Evolutionary conservation across 148 eudicot genomes (phyloP).

Genomic region (Talinum fruticosum): DNA sequence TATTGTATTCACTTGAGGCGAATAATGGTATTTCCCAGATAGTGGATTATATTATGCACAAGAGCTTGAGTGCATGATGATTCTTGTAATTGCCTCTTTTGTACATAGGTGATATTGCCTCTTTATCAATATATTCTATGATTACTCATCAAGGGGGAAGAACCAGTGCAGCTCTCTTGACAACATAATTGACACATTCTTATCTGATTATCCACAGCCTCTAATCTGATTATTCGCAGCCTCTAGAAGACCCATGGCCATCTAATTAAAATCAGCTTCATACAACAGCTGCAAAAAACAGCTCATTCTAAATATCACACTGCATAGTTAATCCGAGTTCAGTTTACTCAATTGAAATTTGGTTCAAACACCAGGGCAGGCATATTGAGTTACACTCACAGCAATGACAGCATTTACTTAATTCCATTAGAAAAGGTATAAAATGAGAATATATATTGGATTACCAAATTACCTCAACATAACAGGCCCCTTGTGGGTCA

Average conservation of each 20-base stretch:
- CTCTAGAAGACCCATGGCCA: background rate
- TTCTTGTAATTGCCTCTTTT: too few relatives aligned
- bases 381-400: conserved; percentile 3
- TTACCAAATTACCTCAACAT: conserved; percentile 67
- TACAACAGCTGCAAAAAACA: background rate
- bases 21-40: too few relatives aligned
- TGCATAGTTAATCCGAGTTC: background rate
- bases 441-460: background rate
- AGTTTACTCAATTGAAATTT: background rate
- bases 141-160: too few relatives aligned
- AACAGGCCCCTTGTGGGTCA: conserved; percentile 82
- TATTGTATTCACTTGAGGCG: too few relatives aligned
- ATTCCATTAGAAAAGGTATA: background rate
- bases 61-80: too few relatives aligned
- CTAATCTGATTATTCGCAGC: background rate
- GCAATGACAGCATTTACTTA: background rate
- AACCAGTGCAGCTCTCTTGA: background rate
- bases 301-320: conserved; percentile 1
- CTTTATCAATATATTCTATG: too few relatives aligned
- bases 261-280: background rate
- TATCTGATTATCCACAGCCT: background rate
- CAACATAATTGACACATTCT: background rate
- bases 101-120: too few relatives aligned
- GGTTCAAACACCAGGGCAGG: background rate
- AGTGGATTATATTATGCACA: too few relatives aligned